A percentile compares a stretch with the other conserved stretches of the same genome.
Conservation (phyloP, 73 alveolate genomes). For the Uronychia setigera region DNA sequence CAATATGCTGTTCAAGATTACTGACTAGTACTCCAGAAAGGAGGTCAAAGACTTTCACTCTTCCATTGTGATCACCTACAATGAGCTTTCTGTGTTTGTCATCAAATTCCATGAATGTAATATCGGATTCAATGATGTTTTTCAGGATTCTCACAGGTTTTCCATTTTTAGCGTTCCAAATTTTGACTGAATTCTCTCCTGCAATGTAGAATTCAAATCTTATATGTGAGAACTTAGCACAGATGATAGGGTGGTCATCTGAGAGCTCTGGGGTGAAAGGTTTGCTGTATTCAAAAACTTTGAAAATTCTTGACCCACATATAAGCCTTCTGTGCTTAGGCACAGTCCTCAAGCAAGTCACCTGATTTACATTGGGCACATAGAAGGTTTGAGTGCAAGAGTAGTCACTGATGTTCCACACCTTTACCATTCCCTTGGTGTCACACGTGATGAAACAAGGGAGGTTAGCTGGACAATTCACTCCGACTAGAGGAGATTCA, state of each 20-base stretch:
- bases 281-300: slow-evolving; percentile 72
- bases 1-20: slow-evolving; percentile 65
- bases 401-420: slow-evolving; percentile 78
- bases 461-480: slow-evolving; percentile 70
- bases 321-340: slow-evolving; percentile 78
- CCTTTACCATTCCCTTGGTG: slow-evolving; percentile 76
- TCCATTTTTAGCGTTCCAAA: slow-evolving; percentile 75
- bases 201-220: slow-evolving; percentile 75
- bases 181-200: slow-evolving; percentile 67
- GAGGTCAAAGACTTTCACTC: slow-evolving; percentile 64
- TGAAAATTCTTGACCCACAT: slow-evolving; percentile 69
- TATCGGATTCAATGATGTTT: slow-evolving; percentile 65
- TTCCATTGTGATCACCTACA: slow-evolving; percentile 75
- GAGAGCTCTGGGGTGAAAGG: slow-evolving; percentile 77
- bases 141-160: slow-evolving; percentile 69
- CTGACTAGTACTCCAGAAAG: slow-evolving; percentile 63
- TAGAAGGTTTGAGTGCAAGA: slow-evolving; percentile 72
- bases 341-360: slow-evolving; percentile 61
- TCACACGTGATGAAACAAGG: slow-evolving; percentile 77
- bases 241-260: slow-evolving; percentile 73
- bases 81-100: slow-evolving; percentile 69
- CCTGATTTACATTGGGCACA: slow-evolving; percentile 68
- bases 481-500: slow-evolving; percentile 78
- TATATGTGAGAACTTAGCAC: slow-evolving; percentile 68
- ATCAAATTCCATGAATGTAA: slow-evolving; percentile 72